phyloP scores from a whole-genome alignment of 139 green algal species.

The Parachlorella kessleri region DNA sequence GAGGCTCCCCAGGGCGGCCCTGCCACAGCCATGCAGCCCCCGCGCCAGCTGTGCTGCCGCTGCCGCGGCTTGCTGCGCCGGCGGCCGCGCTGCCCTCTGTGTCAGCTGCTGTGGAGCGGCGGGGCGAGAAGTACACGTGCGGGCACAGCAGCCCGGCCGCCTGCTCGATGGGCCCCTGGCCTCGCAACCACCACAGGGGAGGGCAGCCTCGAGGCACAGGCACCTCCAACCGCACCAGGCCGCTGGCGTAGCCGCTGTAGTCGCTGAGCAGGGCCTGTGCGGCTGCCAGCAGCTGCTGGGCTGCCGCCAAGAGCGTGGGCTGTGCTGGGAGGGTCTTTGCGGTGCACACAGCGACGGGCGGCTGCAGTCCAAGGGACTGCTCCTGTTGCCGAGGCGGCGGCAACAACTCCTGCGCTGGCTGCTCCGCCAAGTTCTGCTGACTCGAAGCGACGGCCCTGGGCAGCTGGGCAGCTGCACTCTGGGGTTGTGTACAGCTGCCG shows the following conservation, averaged over 20 bases:
- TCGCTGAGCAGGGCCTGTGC: not conserved
- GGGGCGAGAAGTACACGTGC: conserved; percentile 76
- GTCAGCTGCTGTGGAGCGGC: conserved; percentile 70
- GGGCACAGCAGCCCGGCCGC: conserved; percentile 20
- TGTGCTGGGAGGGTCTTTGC: not conserved
- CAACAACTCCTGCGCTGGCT: not conserved
- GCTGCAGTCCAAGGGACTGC: too few species aligned
- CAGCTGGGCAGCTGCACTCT: too few species aligned
- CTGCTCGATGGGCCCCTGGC: conserved; percentile 13
- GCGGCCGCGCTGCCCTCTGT: conserved; percentile 55
- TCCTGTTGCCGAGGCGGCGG: not conserved
- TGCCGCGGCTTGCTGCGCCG: conserved; percentile 46
- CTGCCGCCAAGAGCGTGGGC: conserved; percentile 15
- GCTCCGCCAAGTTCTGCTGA: too few species aligned
- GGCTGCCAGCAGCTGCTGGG: conserved; percentile 18
- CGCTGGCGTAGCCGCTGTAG: conserved; percentile 31
- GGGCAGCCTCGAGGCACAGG: conserved; percentile 32
- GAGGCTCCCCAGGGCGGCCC: conserved; percentile 46
- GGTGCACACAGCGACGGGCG: not conserved
- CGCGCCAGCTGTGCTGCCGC: conserved; percentile 59
- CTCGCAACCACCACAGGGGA: conserved; percentile 55
- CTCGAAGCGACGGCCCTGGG: too few species aligned
- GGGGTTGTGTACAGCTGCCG: too few species aligned
- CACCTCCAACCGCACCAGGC: conserved; percentile 50
- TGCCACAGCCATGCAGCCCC: conserved; percentile 84